Base-by-base conservation (phyloP, 768 basidiomycete genomes). In the Russula emetica region DNA sequence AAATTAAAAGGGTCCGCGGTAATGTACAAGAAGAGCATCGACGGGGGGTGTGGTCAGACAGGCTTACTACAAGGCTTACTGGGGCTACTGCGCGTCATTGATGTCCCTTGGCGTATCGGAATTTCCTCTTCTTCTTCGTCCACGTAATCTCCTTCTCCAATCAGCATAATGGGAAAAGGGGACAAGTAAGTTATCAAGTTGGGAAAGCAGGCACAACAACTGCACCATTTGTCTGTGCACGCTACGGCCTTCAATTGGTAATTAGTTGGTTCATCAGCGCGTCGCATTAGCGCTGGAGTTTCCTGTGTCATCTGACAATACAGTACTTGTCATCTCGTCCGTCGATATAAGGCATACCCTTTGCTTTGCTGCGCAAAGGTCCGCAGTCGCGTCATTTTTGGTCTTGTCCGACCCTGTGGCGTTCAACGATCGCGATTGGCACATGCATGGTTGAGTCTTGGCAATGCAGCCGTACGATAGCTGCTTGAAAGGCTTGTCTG, bases 101-200 rank as follows among this genome's bases (percentile, higher is more conserved):
- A 1, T 4, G 32, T 5, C 36, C 11, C 13, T 13, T 96, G 90
- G 45, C 95, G 83, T 72, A 32, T 94, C 93, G 75, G 98, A 94
- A 73, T 98, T 98, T 80, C n/a, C n/a, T n/a, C n/a, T n/a, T n/a
- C n/a, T 95, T 94, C 80, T 97, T 97, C 85, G 94, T 88, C 69
- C 94, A 82, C 36, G 92, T 92, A 69, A 97, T 91, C 72, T 94
- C 88, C 71, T 96, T 94, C 72, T 92, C 91, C 67, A 98, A 80
- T 69, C 95, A 96, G 74, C 18, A 32, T 18, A 3, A 38, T 20
- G 18, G 8, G 64, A 58, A 82, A 13, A 32, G 60, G 20, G 18
- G 30, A 24, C 69, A 34, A 85, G n/a, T n/a, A n/a, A n/a, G n/a
- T n/a, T 85, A 69, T 98, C 30, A 30, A 30, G 30, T 1, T 30